These are phyloP conservation scores for Nematodospora valgi DNA, from an alignment of 805 yeast genomes.

Conservation along the genomic window DNA sequence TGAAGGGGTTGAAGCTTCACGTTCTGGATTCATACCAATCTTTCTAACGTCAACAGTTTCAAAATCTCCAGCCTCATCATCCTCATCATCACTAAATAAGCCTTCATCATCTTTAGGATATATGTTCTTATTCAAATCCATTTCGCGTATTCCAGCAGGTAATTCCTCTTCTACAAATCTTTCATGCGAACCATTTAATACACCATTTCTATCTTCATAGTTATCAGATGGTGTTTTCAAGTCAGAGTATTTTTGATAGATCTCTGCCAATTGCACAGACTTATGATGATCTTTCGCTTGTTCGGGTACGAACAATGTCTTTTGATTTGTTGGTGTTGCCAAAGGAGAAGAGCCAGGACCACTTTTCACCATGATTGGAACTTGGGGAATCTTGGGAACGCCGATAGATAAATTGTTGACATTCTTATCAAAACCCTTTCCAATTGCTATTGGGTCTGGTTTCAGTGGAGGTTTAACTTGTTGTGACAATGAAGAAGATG, in stretches of 20 bases:
- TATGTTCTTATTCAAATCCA: conserved; percentile 22
- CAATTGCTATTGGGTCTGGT: neutral
- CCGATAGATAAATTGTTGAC: conserved; percentile 14
- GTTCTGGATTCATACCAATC: conserved; percentile 14
- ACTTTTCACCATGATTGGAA: conserved; percentile 7
- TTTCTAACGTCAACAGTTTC: conserved; percentile 20
- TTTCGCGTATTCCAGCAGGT: conserved; percentile 28
- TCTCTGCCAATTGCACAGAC: conserved; percentile 40
- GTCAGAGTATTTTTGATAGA: conserved; percentile 40
- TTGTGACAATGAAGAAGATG: conserved; percentile 6
- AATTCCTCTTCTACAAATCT: conserved; percentile 31
- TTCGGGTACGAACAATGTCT: neutral
- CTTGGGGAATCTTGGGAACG: conserved; percentile 4
- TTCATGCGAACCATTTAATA: conserved; percentile 36
- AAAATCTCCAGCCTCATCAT: conserved; percentile 15
- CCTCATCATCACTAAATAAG: conserved; percentile 32
- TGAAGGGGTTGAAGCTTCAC: conserved; percentile 5
- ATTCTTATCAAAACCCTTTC: conserved; percentile 9
- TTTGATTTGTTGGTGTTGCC: neutral
- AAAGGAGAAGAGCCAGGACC: conserved; percentile 1
- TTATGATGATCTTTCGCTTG: conserved; percentile 21
- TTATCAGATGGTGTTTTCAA: conserved; percentile 40
- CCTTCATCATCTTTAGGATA: conserved; percentile 38
- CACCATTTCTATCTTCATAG: conserved; percentile 32
- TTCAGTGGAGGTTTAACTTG: neutral